Conservation (phyloP, 2,329 filamentous ascomycete genomes). For the Fusarium abutilonis region DNA sequence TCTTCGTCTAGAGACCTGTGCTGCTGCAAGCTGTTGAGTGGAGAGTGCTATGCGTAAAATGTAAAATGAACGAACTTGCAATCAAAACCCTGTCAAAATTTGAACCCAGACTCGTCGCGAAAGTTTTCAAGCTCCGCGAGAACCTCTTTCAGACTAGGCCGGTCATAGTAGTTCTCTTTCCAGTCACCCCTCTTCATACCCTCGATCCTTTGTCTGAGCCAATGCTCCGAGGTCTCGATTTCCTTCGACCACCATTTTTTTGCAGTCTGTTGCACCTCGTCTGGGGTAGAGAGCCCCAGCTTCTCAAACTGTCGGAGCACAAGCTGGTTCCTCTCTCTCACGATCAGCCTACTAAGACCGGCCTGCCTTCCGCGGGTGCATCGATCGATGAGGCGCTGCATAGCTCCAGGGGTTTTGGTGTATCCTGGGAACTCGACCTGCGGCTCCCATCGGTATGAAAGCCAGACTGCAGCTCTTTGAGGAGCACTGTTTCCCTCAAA, state of each 20-base stretch:
- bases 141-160: conserved; percentile 60
- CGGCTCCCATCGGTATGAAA: conserved; percentile 67
- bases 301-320: conserved; percentile 53
- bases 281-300: conserved; percentile 49
- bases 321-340: conserved; percentile 58
- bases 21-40: conserved; percentile 9
- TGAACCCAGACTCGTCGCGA: conserved; percentile 34
- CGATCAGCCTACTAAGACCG: conserved; percentile 57
- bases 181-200: conserved; percentile 55
- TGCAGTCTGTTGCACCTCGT: conserved; percentile 52
- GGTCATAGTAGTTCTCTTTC: conserved; percentile 61
- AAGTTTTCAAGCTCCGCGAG: conserved; percentile 46
- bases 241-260: conserved; percentile 61
- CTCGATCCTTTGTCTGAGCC: conserved; percentile 55
- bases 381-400: conserved; percentile 60
- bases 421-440: conserved; percentile 66
- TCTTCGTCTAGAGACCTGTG: background rate
- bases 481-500: conserved; percentile 69
- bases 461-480: conserved; percentile 66
- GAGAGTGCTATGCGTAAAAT: conserved; percentile 3
- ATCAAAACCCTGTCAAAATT: conserved; percentile 17
- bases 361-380: conserved; percentile 62
- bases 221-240: conserved; percentile 59
- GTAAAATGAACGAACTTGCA: background rate
- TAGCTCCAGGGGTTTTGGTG: conserved; percentile 55